A percentile compares a stretch with the other conserved stretches of the same genome.
Conservation (phyloP, 805 yeast genomes). For the Candida awuae region DNA sequence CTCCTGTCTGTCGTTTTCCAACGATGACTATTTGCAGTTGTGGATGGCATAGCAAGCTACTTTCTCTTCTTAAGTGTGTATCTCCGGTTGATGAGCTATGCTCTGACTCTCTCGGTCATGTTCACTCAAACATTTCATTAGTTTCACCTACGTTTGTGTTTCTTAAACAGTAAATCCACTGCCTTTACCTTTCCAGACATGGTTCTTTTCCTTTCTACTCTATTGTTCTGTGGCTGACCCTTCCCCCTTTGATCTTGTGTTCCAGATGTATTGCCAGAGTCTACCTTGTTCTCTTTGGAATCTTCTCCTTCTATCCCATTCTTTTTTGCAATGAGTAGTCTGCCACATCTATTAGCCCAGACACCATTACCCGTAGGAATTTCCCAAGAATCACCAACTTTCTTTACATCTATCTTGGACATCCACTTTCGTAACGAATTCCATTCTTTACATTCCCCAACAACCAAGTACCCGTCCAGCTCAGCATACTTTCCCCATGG, state of each 20-base stretch:
- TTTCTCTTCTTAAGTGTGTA: slow-evolving; percentile 31
- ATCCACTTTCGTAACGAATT: slow-evolving; percentile 5
- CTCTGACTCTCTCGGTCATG: slow-evolving; percentile 44
- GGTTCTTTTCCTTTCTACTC: background rate
- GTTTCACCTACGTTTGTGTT: background rate
- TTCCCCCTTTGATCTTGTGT: too few relatives aligned
- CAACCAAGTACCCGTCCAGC: slow-evolving; percentile 15
- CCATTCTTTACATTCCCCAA: slow-evolving; percentile 21
- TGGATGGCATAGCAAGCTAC: slow-evolving; percentile 6
- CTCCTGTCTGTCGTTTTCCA: slow-evolving; percentile 2
- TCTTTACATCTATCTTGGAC: slow-evolving; percentile 13
- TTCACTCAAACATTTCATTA: slow-evolving; percentile 34
- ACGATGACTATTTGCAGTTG: background rate
- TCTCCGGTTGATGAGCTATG: slow-evolving; percentile 43
- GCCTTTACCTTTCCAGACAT: slow-evolving; percentile 14
- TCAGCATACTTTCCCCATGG: slow-evolving; percentile 15
- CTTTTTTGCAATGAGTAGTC: too few relatives aligned
- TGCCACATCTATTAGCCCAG: slow-evolving; percentile 22
- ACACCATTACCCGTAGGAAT: slow-evolving; percentile 11
- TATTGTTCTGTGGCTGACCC: too few relatives aligned
- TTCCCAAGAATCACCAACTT: slow-evolving; percentile 11
- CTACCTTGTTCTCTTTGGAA: background rate
- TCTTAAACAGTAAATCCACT: slow-evolving; percentile 19
- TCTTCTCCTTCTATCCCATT: too few relatives aligned
- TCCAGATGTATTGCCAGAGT: background rate